Conservation (phyloP, 805 yeast genomes). For the Candida yuanshanica region DNA sequence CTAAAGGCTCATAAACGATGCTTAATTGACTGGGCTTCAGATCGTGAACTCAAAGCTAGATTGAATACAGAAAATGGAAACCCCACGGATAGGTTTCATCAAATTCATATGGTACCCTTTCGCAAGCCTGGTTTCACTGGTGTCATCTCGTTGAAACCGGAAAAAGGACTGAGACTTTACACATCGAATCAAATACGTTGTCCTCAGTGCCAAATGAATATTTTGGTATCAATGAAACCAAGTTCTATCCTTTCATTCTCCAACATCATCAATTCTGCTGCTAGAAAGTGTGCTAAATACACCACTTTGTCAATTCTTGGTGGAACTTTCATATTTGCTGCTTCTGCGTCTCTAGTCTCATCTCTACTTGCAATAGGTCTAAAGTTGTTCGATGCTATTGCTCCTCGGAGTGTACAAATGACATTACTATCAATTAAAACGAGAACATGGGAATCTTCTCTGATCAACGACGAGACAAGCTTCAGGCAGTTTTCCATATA, state of each 20-base stretch:
- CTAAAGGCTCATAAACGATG: slow-evolving; percentile 33
- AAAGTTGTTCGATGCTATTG: slow-evolving; percentile 22
- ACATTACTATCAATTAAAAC: slow-evolving; percentile 23
- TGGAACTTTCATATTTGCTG: slow-evolving; percentile 18
- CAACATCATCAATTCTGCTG: slow-evolving; percentile 15
- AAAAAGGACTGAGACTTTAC: slow-evolving; percentile 3
- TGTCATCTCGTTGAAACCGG: slow-evolving; percentile 3
- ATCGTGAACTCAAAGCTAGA: slow-evolving; percentile 14
- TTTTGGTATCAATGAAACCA: slow-evolving; percentile 22
- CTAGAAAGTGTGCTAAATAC: slow-evolving; percentile 2
- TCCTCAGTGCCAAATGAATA: slow-evolving; percentile 32
- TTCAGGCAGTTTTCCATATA: slow-evolving; percentile 15
- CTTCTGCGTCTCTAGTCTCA: slow-evolving; percentile 18
- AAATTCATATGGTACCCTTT: not conserved
- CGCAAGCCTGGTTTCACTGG: not conserved
- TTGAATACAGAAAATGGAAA: slow-evolving; percentile 1
- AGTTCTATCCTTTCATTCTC: slow-evolving; percentile 9
- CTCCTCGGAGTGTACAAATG: slow-evolving; percentile 29
- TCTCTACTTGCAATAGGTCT: slow-evolving; percentile 24
- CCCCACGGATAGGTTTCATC: not conserved
- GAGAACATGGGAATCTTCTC: slow-evolving; percentile 12
- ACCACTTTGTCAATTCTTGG: slow-evolving; percentile 9
- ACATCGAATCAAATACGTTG: slow-evolving; percentile 23
- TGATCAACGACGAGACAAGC: slow-evolving; percentile 6
- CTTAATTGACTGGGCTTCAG: slow-evolving; percentile 31